Conservation (phyloP, 371 early-diverging fungal genomes). For the Lichtheimia corymbifera region DNA sequence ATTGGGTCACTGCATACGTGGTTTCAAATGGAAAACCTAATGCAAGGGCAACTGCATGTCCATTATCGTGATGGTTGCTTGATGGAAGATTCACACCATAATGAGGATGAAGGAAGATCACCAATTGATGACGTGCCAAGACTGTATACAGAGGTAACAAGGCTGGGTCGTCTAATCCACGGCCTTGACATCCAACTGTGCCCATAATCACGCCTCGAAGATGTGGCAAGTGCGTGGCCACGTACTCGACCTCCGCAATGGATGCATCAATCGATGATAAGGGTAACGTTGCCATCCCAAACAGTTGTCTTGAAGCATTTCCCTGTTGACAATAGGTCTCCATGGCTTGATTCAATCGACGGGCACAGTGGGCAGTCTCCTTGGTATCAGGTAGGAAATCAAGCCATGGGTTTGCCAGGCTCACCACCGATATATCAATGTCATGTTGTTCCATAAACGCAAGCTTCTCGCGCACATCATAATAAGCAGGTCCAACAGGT, state of each 20-base stretch:
- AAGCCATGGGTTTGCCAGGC: constrained; percentile 26
- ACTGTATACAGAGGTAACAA: constrained; percentile 33
- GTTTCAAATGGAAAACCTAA: constrained; percentile 48
- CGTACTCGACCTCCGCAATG: constrained; percentile 27
- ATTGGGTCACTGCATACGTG: constrained; percentile 31
- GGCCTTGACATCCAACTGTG: constrained; percentile 27
- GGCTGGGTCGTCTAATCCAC: constrained; percentile 43
- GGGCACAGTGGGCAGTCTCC: constrained; percentile 22
- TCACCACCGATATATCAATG: constrained; percentile 23
- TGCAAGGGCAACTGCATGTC: constrained; percentile 45
- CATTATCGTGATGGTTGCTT: constrained; percentile 16
- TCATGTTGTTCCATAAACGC: constrained; percentile 24
- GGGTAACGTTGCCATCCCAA: constrained; percentile 39
- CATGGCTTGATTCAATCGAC: constrained; percentile 28
- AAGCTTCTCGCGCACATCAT: constrained; percentile 21
- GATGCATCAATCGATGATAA: constrained; percentile 20
- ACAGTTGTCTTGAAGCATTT: constrained; percentile 17
- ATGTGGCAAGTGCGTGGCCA: constrained; percentile 16
- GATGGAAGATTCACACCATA: constrained; percentile 33
- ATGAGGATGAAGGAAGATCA: constrained; percentile 44
- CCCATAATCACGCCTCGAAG: constrained; percentile 41
- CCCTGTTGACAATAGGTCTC: constrained; percentile 22
- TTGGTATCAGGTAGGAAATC: constrained; percentile 21
- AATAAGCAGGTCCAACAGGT: constrained; percentile 20
- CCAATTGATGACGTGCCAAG: constrained; percentile 23